Percentiles rank a stretch among this genome's conserved stretches.
Evolutionary conservation across 371 early-diverging fungal species (phyloP).

Genomic region (Mucor piriformis): DNA sequence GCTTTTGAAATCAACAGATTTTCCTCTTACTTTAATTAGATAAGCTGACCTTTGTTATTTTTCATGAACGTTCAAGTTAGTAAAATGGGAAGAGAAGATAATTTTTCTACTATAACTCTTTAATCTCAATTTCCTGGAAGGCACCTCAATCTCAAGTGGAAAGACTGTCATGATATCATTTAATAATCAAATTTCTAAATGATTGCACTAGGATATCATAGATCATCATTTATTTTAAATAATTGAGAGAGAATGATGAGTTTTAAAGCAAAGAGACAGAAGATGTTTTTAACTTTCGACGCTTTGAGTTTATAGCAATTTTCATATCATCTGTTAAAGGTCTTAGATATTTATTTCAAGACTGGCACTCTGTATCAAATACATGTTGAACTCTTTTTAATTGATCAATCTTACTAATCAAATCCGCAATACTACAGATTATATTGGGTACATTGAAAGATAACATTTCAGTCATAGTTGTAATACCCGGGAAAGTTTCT

Average conservation of each 20-base stretch:
- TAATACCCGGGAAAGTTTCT: constrained; percentile 14
- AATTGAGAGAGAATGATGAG: constrained; percentile 15
- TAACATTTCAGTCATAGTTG: constrained; percentile 17
- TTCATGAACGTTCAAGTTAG: constrained; percentile 16
- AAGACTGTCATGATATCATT: constrained; percentile 8
- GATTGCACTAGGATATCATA: constrained; percentile 8
- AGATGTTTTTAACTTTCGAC: constrained; percentile 10
- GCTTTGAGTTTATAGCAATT: constrained; percentile 16
- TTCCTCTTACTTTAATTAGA: constrained; percentile 15
- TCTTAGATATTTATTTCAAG: constrained; percentile 18
- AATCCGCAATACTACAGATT: constrained; percentile 17
- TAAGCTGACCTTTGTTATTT: constrained; percentile 4
- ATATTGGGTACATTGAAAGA: constrained; percentile 9
- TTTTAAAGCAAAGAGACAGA: constrained; percentile 20
- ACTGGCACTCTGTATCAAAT: constrained; percentile 16
- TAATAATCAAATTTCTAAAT: constrained; percentile 9
- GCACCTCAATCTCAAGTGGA: constrained; percentile 11
- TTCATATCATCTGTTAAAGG: constrained; percentile 16
- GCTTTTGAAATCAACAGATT: constrained; percentile 13
- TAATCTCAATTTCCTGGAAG: too few relatives aligned
- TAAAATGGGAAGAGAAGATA: constrained; percentile 12
- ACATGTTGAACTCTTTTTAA: constrained; percentile 11
- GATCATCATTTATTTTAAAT: constrained; percentile 12
- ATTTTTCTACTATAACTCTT: too few relatives aligned
- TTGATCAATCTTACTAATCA: constrained; percentile 17